These are phyloP conservation scores for Exsudoporus frostii DNA, from an alignment of 768 basidiomycete genomes.

Conservation along the genomic window DNA sequence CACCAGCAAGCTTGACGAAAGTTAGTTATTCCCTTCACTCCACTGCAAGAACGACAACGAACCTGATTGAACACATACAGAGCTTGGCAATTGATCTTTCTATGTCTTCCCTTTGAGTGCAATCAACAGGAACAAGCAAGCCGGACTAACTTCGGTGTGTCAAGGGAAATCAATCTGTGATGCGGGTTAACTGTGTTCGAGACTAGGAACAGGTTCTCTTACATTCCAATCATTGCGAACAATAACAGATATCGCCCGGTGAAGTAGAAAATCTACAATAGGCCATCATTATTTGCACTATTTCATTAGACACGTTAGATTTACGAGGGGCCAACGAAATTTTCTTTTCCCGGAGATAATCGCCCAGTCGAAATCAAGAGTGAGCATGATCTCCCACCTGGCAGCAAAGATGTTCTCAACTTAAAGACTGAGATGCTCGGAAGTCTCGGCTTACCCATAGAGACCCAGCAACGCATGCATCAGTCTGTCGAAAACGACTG, in stretches of 20 bases:
- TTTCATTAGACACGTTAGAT: slow-evolving; percentile 19
- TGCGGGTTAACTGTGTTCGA: not conserved
- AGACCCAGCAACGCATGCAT: slow-evolving; percentile 45
- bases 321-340: slow-evolving; percentile 47
- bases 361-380: slow-evolving; percentile 42
- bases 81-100: slow-evolving; percentile 42
- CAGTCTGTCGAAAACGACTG: slow-evolving; percentile 39
- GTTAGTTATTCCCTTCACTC: not conserved
- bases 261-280: slow-evolving; percentile 42
- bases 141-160: slow-evolving; percentile 27
- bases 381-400: slow-evolving; percentile 45
- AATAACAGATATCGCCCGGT: slow-evolving; percentile 43
- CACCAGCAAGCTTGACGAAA: slow-evolving; percentile 36
- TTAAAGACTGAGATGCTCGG: not conserved
- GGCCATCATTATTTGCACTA: slow-evolving; percentile 4
- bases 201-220: slow-evolving; percentile 7
- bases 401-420: not conserved
- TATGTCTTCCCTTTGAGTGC: slow-evolving; percentile 9
- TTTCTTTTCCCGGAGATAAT: slow-evolving; percentile 38
- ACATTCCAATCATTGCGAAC: slow-evolving; percentile 48
- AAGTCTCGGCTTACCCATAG: slow-evolving; percentile 37
- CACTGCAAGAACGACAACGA: not conserved
- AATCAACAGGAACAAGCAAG: not conserved
- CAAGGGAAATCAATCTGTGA: slow-evolving; percentile 33
- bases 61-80: slow-evolving; percentile 50